Evolutionary conservation across 352 stramenopile species (phyloP), one percentile per base, ranked within the genome.

Genomic region (Aphanomyces invadans): DNA sequence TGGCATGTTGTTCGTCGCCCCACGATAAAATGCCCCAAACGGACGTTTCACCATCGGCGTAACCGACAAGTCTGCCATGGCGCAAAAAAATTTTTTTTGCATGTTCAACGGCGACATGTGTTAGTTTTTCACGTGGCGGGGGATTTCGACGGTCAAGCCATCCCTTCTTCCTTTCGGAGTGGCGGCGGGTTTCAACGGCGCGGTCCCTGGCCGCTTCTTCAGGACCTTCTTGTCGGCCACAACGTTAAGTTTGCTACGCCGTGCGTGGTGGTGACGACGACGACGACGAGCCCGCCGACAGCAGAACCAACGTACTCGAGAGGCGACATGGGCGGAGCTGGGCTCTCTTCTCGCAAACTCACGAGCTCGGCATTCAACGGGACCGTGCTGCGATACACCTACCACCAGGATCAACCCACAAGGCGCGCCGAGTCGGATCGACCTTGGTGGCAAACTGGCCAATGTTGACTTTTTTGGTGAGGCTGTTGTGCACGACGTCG

Each of bases 361-460:
- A 39, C 53, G 9, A 62, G 53, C 53, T 29, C 29, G 21, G 53
- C 53, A 23, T 62, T 25, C 4, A 62, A 23, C 11, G 53, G 53
- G 15, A 45, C 23, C 7, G 15, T 46, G 53, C 53, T 62, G 42
- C 23, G 15, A 45, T 62, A 62, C 26, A 62, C 53, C 53, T 62
- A 32, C 51, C 15, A 59, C 7, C 17, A 42, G 17, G 28, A 29
- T 31, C 5, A 26, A 29, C 10, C 15, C 25, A 33, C 4, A 29
- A n/a, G n/a, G n/a, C n/a, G n/a, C n/a, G n/a, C n/a, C n/a, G 26
- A 15, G 15, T 46, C 5, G 17, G 1, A 9, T 62, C 11, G 4
- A 21, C 26, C 11, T 26, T 45, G 4, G 26, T 46, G 4, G 26
- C 29, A 28, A 21, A 42, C 9, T 62, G 53, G 17, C 11, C 53